A percentile compares a stretch with the other conserved stretches of the same genome.
phyloP scores from a whole-genome alignment of 1,284 basidiomycete species.

The Ganoderma lucidum region DNA sequence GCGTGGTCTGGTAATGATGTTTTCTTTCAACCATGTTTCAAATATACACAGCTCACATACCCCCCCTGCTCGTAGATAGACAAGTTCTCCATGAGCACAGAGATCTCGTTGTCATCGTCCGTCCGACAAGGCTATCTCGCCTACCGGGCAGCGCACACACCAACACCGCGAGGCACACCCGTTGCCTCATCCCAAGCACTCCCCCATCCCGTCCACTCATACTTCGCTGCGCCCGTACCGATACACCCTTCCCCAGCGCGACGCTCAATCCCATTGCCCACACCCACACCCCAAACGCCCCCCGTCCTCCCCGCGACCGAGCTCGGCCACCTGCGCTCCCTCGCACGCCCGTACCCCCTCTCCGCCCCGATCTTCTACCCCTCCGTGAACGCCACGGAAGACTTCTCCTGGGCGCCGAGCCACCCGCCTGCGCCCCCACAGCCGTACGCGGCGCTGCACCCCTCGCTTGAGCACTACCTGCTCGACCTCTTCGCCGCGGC shows the following conservation, averaged over 20 bases:
- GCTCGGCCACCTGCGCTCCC: conserved; percentile 47
- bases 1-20: conserved; percentile 62
- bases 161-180: conserved; percentile 39
- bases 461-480: conserved; percentile 66
- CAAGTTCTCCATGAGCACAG: conserved; percentile 77
- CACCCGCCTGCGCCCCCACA: conserved; percentile 15
- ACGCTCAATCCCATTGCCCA: conserved; percentile 30
- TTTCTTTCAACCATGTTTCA: conserved; percentile 13
- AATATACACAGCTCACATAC: neutral
- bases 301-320: conserved; percentile 48
- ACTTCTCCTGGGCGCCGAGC: neutral
- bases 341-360: conserved; percentile 30
- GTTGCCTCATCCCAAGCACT: conserved; percentile 48
- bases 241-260: conserved; percentile 35
- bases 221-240: conserved; percentile 37
- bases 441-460: conserved; percentile 47
- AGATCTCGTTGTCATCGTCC: conserved; percentile 46
- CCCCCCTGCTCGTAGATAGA: conserved; percentile 61
- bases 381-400: conserved; percentile 23
- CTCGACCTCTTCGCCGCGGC: conserved; percentile 77
- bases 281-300: conserved; percentile 22
- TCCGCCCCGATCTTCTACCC: conserved; percentile 29
- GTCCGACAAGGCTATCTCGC: conserved; percentile 38
- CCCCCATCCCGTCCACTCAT: conserved; percentile 41
- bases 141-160: conserved; percentile 34